Conservation (phyloP, 2,329 filamentous ascomycete genomes). For the Pestalotiopsis sp. region DNA sequence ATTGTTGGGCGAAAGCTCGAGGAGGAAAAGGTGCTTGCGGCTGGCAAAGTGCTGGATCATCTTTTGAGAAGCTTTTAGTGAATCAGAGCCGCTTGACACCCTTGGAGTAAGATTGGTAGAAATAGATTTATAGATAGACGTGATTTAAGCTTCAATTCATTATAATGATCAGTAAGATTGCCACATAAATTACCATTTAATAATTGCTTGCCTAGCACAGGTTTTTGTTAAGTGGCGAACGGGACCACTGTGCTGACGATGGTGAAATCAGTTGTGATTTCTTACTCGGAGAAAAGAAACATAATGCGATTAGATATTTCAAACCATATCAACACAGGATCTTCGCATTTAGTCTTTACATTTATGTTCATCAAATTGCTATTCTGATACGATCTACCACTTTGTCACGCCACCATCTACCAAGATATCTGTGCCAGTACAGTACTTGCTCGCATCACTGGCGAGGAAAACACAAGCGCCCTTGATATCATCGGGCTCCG, state of each 20-base stretch:
- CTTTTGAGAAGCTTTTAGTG: constrained; percentile 16
- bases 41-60: constrained; percentile 38
- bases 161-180: too few species aligned
- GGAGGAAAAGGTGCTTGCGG: constrained; percentile 57
- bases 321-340: too few species aligned
- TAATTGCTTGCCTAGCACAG: too few species aligned
- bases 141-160: too few species aligned
- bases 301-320: too few species aligned
- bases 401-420: constrained; percentile 66
- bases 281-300: too few species aligned
- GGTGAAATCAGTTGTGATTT: too few species aligned
- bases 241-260: too few species aligned
- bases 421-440: constrained; percentile 73
- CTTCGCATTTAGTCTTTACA: too few species aligned
- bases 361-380: neutral
- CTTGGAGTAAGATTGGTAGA: neutral
- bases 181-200: too few species aligned
- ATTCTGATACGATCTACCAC: neutral
- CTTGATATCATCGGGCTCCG: constrained; percentile 75
- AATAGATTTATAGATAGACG: neutral
- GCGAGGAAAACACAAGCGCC: constrained; percentile 82
- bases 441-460: constrained; percentile 73
- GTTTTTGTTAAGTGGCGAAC: too few species aligned
- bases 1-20: constrained; percentile 53
- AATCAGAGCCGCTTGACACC: neutral